A percentile compares a stretch with the other conserved stretches of the same genome.
Evolutionary conservation across 176 grass and related monocot species (phyloP).

Genomic region (Rhynchospora tenuis): DNA sequence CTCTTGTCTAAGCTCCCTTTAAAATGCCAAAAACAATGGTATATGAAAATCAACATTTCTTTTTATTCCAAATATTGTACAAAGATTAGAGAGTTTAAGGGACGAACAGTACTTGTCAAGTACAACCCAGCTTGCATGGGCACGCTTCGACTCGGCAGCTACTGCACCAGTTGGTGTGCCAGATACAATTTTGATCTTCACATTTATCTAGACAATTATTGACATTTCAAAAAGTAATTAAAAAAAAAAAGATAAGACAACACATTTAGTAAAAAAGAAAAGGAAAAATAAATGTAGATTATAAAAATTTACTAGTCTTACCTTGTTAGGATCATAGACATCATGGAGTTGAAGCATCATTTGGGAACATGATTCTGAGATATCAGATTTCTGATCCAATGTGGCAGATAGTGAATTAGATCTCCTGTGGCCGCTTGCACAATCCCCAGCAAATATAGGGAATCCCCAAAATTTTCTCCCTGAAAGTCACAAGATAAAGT

Average conservation of each 20-base stretch:
- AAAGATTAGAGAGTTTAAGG: not conserved
- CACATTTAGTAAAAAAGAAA: not conserved
- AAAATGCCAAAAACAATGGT: constrained; percentile 11
- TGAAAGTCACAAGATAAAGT: constrained; percentile 24
- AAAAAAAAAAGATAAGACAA: not conserved
- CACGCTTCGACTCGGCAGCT: constrained; percentile 74
- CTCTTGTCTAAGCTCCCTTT: constrained; percentile 91
- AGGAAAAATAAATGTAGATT: not conserved
- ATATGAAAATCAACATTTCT: constrained; percentile 4
- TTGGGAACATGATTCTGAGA: constrained; percentile 68
- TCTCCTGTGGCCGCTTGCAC: constrained; percentile 82
- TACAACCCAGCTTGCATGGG: constrained; percentile 96
- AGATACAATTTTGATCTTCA: constrained; percentile 82
- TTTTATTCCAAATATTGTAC: constrained; percentile 20
- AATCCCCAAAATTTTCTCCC: constrained; percentile 95
- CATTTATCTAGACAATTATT: constrained; percentile 51
- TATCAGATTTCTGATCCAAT: constrained; percentile 79
- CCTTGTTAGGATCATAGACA: constrained; percentile 79
- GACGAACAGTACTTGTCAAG: constrained; percentile 79
- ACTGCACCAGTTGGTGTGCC: constrained; percentile 79
- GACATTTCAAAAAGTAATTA: not conserved
- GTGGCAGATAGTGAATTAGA: constrained; percentile 32
- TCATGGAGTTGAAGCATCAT: constrained; percentile 69
- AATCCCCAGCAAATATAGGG: constrained; percentile 84
- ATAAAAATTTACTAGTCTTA: constrained; percentile 23